Evolutionary conservation across 805 yeast genomes (phyloP).

Genomic region (Komagataella pseudopastoris): DNA sequence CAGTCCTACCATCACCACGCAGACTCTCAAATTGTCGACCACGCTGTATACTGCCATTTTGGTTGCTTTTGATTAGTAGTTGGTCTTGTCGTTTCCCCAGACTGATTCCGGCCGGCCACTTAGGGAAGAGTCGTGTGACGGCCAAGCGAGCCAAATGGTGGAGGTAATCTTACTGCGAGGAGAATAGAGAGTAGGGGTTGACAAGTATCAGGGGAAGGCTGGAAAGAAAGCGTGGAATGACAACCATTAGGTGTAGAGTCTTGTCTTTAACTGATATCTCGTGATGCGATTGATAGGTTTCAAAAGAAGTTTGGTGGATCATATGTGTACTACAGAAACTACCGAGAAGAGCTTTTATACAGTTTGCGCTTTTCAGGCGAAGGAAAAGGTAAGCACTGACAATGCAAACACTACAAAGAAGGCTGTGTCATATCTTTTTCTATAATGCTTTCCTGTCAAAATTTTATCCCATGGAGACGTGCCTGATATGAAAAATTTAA

Average conservation of each 20-base stretch:
- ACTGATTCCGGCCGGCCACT: neutral
- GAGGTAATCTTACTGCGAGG: neutral
- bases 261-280: too few species aligned
- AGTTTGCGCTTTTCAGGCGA: too few species aligned
- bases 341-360: too few species aligned
- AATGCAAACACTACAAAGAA: neutral
- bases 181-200: neutral
- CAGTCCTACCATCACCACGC: slow-evolving; percentile 81
- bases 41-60: slow-evolving; percentile 44
- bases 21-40: slow-evolving; percentile 60
- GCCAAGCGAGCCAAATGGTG: neutral
- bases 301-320: too few species aligned
- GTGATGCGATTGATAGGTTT: too few species aligned
- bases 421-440: neutral
- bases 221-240: neutral
- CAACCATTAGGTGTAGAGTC: too few species aligned
- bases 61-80: neutral
- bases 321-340: too few species aligned
- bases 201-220: neutral
- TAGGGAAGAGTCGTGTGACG: neutral
- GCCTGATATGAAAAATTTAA: neutral
- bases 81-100: neutral
- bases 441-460: neutral
- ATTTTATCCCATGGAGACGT: neutral
- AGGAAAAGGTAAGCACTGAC: neutral